Conservation (phyloP, 2,329 filamentous ascomycete genomes). For the Lecanoromycetidae sp. region DNA sequence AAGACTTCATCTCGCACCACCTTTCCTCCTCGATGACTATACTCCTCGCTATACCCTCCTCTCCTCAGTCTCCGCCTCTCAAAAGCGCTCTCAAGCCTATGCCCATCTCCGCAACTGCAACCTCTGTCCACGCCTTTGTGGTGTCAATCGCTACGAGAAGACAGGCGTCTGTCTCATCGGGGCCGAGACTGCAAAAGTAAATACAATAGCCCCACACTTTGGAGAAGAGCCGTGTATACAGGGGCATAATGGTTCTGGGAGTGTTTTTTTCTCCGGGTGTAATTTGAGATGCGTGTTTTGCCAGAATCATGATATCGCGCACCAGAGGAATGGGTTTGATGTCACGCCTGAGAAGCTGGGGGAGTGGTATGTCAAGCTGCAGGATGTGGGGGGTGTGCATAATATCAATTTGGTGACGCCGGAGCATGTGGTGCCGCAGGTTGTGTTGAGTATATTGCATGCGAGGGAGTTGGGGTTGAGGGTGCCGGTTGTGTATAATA, state of each 20-base stretch:
- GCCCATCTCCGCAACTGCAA: slow-evolving; percentile 69
- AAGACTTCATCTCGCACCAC: slow-evolving; percentile 42
- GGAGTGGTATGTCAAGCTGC: slow-evolving; percentile 73
- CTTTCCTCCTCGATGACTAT: slow-evolving; percentile 63
- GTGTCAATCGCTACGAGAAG: slow-evolving; percentile 68
- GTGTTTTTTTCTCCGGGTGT: slow-evolving; percentile 70
- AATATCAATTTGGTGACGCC: slow-evolving; percentile 84
- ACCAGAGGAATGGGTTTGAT: slow-evolving; percentile 69
- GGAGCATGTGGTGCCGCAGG: slow-evolving; percentile 76
- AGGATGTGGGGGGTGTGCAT: slow-evolving; percentile 67
- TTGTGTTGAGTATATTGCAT: slow-evolving; percentile 62
- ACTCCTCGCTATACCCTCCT: slow-evolving; percentile 60
- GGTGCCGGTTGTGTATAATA: slow-evolving; percentile 74
- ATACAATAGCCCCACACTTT: slow-evolving; percentile 75
- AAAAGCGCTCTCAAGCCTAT: slow-evolving; percentile 63
- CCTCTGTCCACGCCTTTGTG: slow-evolving; percentile 63
- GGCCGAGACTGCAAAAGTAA: slow-evolving; percentile 60
- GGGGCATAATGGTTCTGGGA: slow-evolving; percentile 66
- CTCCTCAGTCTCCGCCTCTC: slow-evolving; percentile 53
- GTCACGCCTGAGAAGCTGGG: slow-evolving; percentile 66
- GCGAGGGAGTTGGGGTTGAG: slow-evolving; percentile 57
- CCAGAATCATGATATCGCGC: slow-evolving; percentile 74
- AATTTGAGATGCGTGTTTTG: slow-evolving; percentile 63
- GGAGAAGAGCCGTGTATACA: slow-evolving; percentile 73
- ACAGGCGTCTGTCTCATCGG: slow-evolving; percentile 71